phyloP scores from a whole-genome alignment of 129 eudicot species.

The Helianthus tuberosus region DNA sequence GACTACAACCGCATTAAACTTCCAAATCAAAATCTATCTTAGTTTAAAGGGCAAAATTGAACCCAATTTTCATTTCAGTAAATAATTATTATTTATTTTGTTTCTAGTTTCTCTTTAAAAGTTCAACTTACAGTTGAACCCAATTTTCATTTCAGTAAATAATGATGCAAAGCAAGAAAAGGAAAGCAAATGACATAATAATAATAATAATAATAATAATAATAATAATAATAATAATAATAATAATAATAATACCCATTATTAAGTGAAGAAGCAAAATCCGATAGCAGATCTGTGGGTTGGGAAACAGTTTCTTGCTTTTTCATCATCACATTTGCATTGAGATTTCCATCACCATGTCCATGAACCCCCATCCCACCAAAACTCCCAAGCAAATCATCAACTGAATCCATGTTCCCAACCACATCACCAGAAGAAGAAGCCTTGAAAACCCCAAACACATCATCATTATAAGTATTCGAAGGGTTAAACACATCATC shows the following conservation, averaged over 20 bases:
- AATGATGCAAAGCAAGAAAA: too few species aligned
- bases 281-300: conserved; percentile 69
- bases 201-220: too few species aligned
- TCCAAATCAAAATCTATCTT: neutral
- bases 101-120: too few species aligned
- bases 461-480: conserved; percentile 42
- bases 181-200: too few species aligned
- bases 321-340: conserved; percentile 25
- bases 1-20: neutral
- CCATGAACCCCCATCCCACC: conserved; percentile 43
- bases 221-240: too few species aligned
- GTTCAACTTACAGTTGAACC: too few species aligned
- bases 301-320: conserved; percentile 30
- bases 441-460: conserved; percentile 38
- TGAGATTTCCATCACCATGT: conserved; percentile 18
- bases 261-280: conserved; percentile 49
- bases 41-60: too few species aligned
- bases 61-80: too few species aligned
- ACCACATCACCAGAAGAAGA: neutral
- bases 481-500: conserved; percentile 44
- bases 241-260: conserved; percentile 38
- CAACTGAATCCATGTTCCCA: conserved; percentile 35
- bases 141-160: too few species aligned
- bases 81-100: neutral
- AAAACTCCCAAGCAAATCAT: conserved; percentile 62